Evolutionary conservation across 2,329 filamentous ascomycete species (phyloP).

Genomic region (Botrytis medusae): DNA sequence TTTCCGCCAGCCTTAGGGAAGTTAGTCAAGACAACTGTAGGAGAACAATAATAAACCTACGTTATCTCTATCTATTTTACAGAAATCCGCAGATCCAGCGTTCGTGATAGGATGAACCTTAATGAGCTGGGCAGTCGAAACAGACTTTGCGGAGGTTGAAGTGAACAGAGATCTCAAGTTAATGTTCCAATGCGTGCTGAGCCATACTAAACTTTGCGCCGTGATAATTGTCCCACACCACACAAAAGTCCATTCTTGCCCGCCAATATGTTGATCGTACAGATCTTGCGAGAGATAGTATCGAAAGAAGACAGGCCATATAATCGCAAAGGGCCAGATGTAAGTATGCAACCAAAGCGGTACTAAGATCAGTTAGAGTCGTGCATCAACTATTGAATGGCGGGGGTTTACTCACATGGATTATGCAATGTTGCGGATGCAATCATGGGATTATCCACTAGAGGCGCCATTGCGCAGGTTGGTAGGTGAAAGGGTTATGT

Average conservation of each 20-base stretch:
- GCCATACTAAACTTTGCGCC: conserved; percentile 83
- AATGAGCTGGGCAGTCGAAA: conserved; percentile 79
- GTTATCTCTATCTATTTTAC: conserved; percentile 73
- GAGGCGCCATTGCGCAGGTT: conserved; percentile 60
- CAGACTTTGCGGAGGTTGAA: conserved; percentile 64
- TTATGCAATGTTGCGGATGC: conserved; percentile 83
- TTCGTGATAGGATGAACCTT: conserved; percentile 91
- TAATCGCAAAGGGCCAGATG: conserved; percentile 85
- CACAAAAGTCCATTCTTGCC: conserved; percentile 97
- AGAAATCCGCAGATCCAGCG: conserved; percentile 86
- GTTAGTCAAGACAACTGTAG: conserved; percentile 29
- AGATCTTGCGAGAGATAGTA: conserved; percentile 80
- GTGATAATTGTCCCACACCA: conserved; percentile 89
- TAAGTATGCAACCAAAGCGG: conserved; percentile 81
- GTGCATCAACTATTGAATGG: background rate
- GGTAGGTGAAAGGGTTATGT: conserved; percentile 11
- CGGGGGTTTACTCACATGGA: conserved; percentile 49
- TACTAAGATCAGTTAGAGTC: conserved; percentile 43
- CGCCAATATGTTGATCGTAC: conserved; percentile 88
- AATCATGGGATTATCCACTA: conserved; percentile 92
- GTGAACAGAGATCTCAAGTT: conserved; percentile 81
- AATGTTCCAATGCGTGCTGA: conserved; percentile 98
- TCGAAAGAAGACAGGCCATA: conserved; percentile 90
- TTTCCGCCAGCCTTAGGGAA: conserved; percentile 64
- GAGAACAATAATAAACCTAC: conserved; percentile 41